phyloP scores from a whole-genome alignment of 768 basidiomycete genomes.

The Termitomyces heimii region DNA sequence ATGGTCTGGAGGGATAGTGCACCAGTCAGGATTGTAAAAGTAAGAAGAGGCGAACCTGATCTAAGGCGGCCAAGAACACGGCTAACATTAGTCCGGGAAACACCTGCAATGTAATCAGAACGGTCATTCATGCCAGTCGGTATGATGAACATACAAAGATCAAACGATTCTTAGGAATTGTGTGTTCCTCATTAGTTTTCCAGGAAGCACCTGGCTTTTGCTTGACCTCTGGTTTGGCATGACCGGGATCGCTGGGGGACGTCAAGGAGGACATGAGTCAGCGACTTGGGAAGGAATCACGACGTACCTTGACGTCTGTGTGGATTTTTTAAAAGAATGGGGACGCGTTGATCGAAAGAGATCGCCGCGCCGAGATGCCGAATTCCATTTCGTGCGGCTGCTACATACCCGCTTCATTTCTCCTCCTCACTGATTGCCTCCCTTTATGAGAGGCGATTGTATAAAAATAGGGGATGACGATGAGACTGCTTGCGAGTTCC shows the following conservation, averaged over 20 bases:
- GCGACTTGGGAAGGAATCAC: conserved; percentile 2
- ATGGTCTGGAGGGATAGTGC: conserved; percentile 38
- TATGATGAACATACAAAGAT: conserved; percentile 29
- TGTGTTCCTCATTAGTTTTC: conserved; percentile 48
- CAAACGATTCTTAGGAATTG: conserved; percentile 49
- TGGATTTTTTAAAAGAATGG: conserved; percentile 8
- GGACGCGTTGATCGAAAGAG: conserved; percentile 10
- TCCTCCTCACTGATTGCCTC: neutral
- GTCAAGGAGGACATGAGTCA: conserved; percentile 15
- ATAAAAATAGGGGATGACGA: neutral
- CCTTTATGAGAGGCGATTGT: neutral
- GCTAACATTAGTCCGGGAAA: conserved; percentile 40
- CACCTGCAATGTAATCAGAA: conserved; percentile 26
- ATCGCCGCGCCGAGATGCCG: conserved; percentile 26
- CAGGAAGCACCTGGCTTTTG: conserved; percentile 43
- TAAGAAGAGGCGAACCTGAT: conserved; percentile 38
- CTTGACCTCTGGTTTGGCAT: conserved; percentile 17
- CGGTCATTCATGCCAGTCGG: neutral
- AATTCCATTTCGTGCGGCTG: neutral
- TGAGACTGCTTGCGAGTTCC: neutral
- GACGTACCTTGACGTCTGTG: conserved; percentile 7
- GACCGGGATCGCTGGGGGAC: conserved; percentile 7
- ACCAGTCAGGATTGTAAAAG: neutral
- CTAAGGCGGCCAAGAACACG: conserved; percentile 49
- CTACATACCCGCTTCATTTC: neutral